Evolutionary conservation across 495 filamentous ascomycete species (phyloP).

Genomic region (Cetradonia linearis): DNA sequence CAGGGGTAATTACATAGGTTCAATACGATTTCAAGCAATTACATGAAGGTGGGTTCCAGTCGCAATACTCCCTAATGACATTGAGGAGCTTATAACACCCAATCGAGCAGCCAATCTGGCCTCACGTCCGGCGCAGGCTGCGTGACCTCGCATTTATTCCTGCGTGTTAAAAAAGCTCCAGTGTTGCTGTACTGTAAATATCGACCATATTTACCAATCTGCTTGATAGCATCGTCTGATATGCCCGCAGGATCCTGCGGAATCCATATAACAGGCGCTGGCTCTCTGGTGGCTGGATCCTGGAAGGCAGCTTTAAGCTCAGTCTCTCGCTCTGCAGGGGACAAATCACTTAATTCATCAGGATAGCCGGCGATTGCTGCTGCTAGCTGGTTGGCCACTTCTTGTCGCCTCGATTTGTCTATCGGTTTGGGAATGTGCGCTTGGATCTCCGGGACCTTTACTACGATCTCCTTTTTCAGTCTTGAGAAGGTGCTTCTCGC

Average conservation of each 20-base stretch:
- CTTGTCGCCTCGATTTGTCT: slow-evolving; percentile 19
- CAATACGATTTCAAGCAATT: neutral
- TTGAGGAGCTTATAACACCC: slow-evolving; percentile 15
- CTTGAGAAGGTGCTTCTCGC: slow-evolving; percentile 19
- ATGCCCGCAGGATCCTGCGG: slow-evolving; percentile 87
- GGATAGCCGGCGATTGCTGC: slow-evolving; percentile 51
- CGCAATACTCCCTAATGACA: neutral
- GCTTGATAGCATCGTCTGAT: slow-evolving; percentile 74
- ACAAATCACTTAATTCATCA: slow-evolving; percentile 88
- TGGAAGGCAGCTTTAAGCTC: slow-evolving; percentile 90
- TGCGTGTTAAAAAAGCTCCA: slow-evolving; percentile 73
- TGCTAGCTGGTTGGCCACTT: slow-evolving; percentile 22
- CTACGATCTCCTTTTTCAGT: slow-evolving; percentile 31
- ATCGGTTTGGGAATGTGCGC: slow-evolving; percentile 33
- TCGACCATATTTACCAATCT: slow-evolving; percentile 63
- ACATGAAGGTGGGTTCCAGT: neutral
- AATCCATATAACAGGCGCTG: slow-evolving; percentile 84
- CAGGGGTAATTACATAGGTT: neutral
- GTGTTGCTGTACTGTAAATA: slow-evolving; percentile 89
- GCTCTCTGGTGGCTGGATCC: slow-evolving; percentile 77
- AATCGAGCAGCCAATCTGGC: slow-evolving; percentile 26
- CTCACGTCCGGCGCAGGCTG: slow-evolving; percentile 25
- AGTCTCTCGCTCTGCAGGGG: slow-evolving; percentile 76
- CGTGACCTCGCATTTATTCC: slow-evolving; percentile 40
- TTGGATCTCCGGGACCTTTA: slow-evolving; percentile 51